A percentile compares a stretch with the other conserved stretches of the same genome.
phyloP scores from a whole-genome alignment of 768 basidiomycete genomes.

The Boletus tylopilopsis region DNA sequence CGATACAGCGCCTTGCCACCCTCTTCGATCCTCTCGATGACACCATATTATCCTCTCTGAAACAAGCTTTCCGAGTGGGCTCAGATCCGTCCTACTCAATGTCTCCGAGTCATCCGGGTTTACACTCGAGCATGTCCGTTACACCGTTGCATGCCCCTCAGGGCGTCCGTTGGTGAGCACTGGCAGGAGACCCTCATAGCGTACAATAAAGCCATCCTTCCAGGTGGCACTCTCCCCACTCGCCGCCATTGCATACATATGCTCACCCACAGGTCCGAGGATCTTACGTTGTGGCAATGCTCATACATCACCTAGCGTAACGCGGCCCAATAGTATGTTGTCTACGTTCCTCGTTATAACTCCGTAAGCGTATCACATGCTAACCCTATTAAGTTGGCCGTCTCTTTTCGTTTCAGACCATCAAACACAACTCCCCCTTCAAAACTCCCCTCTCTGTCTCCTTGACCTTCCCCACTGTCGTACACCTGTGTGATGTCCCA shows the following conservation, averaged over 20 bases:
- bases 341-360: too few relatives aligned
- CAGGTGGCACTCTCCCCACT: slow-evolving; percentile 23
- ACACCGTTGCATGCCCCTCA: slow-evolving; percentile 5
- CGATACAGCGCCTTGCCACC: slow-evolving; percentile 20
- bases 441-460: too few relatives aligned
- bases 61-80: neutral
- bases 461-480: too few relatives aligned
- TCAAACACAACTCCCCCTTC: too few relatives aligned
- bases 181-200: slow-evolving; percentile 5
- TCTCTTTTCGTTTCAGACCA: too few relatives aligned
- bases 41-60: neutral
- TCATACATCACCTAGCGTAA: too few relatives aligned
- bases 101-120: neutral
- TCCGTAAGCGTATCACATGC: too few relatives aligned
- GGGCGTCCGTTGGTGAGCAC: neutral
- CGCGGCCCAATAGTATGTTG: too few relatives aligned
- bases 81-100: neutral
- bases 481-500: too few relatives aligned
- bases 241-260: slow-evolving; percentile 27
- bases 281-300: too few relatives aligned
- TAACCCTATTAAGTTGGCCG: too few relatives aligned
- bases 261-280: too few relatives aligned
- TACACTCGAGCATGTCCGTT: slow-evolving; percentile 3
- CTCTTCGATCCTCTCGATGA: slow-evolving; percentile 7
- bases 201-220: slow-evolving; percentile 1